Evolutionary conservation across 2,329 filamentous ascomycete species (phyloP).

Genomic region (Boeremia exigua): DNA sequence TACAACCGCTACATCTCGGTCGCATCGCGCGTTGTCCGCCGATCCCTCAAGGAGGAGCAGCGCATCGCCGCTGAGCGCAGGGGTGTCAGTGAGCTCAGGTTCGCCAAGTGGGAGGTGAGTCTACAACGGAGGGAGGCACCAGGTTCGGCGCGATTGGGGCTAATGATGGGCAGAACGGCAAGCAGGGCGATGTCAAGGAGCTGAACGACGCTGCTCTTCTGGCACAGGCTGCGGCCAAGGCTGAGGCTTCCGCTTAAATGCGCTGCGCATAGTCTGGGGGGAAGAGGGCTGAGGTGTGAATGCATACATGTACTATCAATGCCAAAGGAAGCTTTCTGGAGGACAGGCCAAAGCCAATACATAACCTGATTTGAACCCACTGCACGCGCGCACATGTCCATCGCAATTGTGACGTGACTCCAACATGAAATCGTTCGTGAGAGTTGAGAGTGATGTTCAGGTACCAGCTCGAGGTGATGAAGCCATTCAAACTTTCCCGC

Average conservation of each 20-base stretch:
- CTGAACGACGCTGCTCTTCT: slow-evolving; percentile 64
- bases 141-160: slow-evolving; percentile 36
- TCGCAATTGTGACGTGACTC: slow-evolving; percentile 15
- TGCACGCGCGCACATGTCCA: slow-evolving; percentile 2
- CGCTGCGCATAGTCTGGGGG: slow-evolving; percentile 9
- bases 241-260: slow-evolving; percentile 35
- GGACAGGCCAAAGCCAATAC: slow-evolving; percentile 34
- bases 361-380: slow-evolving; percentile 32
- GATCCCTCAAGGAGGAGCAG: slow-evolving; percentile 95
- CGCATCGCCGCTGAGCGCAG: slow-evolving; percentile 86
- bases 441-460: slow-evolving; percentile 1
- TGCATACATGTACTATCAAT: slow-evolving; percentile 49
- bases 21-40: slow-evolving; percentile 92
- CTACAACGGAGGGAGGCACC: slow-evolving; percentile 1
- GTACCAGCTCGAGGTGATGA: slow-evolving; percentile 9
- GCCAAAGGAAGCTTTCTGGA: slow-evolving; percentile 25
- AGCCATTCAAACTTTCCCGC: slow-evolving; percentile 28
- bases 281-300: slow-evolving; percentile 25
- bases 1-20: slow-evolving; percentile 99
- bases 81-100: slow-evolving; percentile 86
- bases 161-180: slow-evolving; percentile 75
- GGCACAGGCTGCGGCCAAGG: slow-evolving; percentile 53
- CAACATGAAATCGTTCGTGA: slow-evolving; percentile 3
- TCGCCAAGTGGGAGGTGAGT: slow-evolving; percentile 95
- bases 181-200: slow-evolving; percentile 85